Conservation (phyloP, 208 protist species). For the Leishmania aethiopica region DNA sequence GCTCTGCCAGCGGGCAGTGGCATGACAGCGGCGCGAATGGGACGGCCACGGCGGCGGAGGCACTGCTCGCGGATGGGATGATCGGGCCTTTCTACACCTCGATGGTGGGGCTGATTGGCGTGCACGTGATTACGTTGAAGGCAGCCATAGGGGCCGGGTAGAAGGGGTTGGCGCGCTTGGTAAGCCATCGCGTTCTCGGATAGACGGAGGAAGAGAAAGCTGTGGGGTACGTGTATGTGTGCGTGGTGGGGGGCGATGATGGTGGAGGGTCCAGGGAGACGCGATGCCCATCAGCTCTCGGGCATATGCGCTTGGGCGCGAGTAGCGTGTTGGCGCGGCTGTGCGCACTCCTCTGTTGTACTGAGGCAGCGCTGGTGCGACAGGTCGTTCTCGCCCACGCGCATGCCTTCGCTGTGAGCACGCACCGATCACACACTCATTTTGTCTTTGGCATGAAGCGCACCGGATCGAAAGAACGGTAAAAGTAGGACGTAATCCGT, state of each 20-base stretch:
- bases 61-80: constrained; percentile 54
- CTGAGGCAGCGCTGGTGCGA: background rate
- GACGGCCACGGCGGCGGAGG: constrained; percentile 3
- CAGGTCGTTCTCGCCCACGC: background rate
- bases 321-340: background rate
- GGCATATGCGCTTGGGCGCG: background rate
- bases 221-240: background rate
- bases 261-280: background rate
- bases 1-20: constrained; percentile 1
- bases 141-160: constrained; percentile 7
- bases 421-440: too few species aligned
- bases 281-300: background rate
- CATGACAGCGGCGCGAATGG: background rate
- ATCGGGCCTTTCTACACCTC: constrained; percentile 70
- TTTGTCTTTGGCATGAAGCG: background rate
- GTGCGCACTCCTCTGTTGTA: background rate
- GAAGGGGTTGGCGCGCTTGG: background rate
- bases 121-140: constrained; percentile 60
- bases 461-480: background rate
- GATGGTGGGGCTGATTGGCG: constrained; percentile 71
- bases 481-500: background rate
- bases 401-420: background rate
- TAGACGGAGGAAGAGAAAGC: background rate
- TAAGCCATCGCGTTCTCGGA: background rate
- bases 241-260: background rate